A percentile compares a stretch with the other conserved stretches of the same genome.
These are phyloP conservation scores for Phytophthora brassicae DNA, from an alignment of 352 stramenopile species.

Conservation along the genomic window DNA sequence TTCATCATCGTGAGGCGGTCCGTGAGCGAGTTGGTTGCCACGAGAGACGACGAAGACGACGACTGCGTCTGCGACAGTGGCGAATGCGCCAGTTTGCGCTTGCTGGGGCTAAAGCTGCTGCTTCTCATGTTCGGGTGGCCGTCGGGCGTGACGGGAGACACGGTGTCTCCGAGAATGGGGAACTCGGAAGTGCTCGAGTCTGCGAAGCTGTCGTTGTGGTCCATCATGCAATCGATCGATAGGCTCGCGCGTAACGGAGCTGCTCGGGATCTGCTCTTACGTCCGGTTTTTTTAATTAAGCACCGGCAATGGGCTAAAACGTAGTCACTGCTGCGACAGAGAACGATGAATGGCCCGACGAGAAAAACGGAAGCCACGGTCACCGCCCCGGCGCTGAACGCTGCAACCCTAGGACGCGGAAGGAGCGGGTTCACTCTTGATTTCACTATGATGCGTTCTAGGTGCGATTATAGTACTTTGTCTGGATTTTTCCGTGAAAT, in stretches of 20 bases:
- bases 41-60: slow-evolving; percentile 26
- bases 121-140: slow-evolving; percentile 25
- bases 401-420: slow-evolving; percentile 20
- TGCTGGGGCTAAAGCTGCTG: slow-evolving; percentile 26
- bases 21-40: slow-evolving; percentile 35
- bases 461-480: slow-evolving; percentile 10
- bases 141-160: slow-evolving; percentile 28
- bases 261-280: slow-evolving; percentile 23
- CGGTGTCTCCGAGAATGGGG: slow-evolving; percentile 34
- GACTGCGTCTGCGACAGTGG: slow-evolving; percentile 32
- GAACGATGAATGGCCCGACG: slow-evolving; percentile 21
- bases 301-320: slow-evolving; percentile 9
- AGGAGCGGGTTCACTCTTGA: slow-evolving; percentile 4
- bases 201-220: slow-evolving; percentile 21
- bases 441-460: slow-evolving; percentile 8
- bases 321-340: slow-evolving; percentile 4
- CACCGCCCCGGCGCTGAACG: not conserved
- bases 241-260: slow-evolving; percentile 6
- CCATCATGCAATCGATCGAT: slow-evolving; percentile 29
- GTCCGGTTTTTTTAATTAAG: slow-evolving; percentile 18
- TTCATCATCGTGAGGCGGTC: slow-evolving; percentile 68
- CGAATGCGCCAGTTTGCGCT: slow-evolving; percentile 28
- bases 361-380: slow-evolving; percentile 21
- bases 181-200: slow-evolving; percentile 36
- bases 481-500: slow-evolving; percentile 19